Evolutionary conservation across 805 yeast genomes (phyloP).

Genomic region (Maudiozyma bulderi): DNA sequence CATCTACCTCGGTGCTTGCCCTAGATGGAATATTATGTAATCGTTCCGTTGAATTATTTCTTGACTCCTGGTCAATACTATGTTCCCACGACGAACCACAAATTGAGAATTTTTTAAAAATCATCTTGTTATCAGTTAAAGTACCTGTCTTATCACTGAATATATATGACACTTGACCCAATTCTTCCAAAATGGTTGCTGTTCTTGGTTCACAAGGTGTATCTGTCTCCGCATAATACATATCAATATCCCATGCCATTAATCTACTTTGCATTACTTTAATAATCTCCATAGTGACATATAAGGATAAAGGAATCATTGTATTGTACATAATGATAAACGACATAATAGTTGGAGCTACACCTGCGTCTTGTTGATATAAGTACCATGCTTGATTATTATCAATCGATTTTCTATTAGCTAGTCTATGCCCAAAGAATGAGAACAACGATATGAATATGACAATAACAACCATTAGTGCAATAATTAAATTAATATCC

Average conservation of each 20-base stretch:
- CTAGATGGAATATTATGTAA: background rate
- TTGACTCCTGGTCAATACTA: slow-evolving; percentile 39
- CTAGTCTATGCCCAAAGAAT: slow-evolving; percentile 63
- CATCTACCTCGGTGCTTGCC: slow-evolving; percentile 11
- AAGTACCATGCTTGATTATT: slow-evolving; percentile 63
- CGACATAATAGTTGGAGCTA: slow-evolving; percentile 87
- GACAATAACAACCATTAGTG: slow-evolving; percentile 82
- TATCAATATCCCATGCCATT: slow-evolving; percentile 85
- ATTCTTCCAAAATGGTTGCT: slow-evolving; percentile 88
- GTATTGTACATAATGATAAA: slow-evolving; percentile 96
- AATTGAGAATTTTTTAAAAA: slow-evolving; percentile 79
- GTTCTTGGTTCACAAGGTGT: slow-evolving; percentile 94
- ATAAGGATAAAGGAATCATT: slow-evolving; percentile 84
- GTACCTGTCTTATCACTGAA: slow-evolving; percentile 98
- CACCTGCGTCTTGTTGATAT: slow-evolving; percentile 61
- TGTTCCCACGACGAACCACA: slow-evolving; percentile 89
- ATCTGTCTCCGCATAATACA: slow-evolving; percentile 76
- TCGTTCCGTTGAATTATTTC: slow-evolving; percentile 11
- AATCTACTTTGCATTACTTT: slow-evolving; percentile 77
- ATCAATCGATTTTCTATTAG: slow-evolving; percentile 29
- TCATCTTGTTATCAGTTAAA: slow-evolving; percentile 87
- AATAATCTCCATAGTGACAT: slow-evolving; percentile 93
- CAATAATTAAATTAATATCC: slow-evolving; percentile 71
- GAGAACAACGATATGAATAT: slow-evolving; percentile 66
- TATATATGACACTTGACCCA: slow-evolving; percentile 92